phyloP scores from a whole-genome alignment of 176 grass and related monocot species.

The Neostapfia colusana region DNA sequence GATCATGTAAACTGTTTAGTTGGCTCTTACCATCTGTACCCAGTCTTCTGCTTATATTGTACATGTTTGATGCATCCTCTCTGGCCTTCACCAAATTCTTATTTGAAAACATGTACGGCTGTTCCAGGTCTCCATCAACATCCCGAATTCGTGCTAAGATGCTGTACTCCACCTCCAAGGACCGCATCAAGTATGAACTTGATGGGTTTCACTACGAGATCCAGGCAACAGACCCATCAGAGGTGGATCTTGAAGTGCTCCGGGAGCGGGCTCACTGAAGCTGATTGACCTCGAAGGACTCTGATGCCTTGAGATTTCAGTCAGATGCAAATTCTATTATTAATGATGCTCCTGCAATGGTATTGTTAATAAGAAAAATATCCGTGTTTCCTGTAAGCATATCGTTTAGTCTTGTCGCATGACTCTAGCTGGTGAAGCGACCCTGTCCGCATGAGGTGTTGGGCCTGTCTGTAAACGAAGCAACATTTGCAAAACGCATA shows the following conservation, averaged over 20 bases:
- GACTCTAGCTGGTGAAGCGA: slow-evolving; percentile 41
- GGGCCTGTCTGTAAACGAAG: slow-evolving; percentile 54
- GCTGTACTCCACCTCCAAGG: slow-evolving; percentile 89
- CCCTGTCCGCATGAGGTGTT: slow-evolving; percentile 14
- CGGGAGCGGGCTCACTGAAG: slow-evolving; percentile 75
- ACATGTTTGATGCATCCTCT: neutral
- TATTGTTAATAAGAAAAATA: slow-evolving; percentile 52
- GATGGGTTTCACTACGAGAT: slow-evolving; percentile 98
- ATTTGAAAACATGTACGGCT: neutral
- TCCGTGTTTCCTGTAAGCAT: slow-evolving; percentile 48
- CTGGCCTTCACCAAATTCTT: neutral
- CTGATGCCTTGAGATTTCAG: slow-evolving; percentile 4
- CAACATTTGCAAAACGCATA: slow-evolving; percentile 34
- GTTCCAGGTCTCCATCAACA: slow-evolving; percentile 64
- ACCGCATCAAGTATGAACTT: slow-evolving; percentile 82
- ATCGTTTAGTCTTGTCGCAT: slow-evolving; percentile 31
- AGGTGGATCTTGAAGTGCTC: slow-evolving; percentile 79
- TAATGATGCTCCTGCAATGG: neutral
- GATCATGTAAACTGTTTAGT: neutral
- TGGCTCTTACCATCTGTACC: neutral
- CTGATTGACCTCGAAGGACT: slow-evolving; percentile 10
- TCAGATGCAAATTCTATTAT: slow-evolving; percentile 23
- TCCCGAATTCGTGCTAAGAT: slow-evolving; percentile 94
- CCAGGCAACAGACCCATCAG: slow-evolving; percentile 85
- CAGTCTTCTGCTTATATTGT: neutral